Evolutionary conservation across 208 protist genomes (phyloP).

Genomic region (Acanthamoeba culbertsoni): DNA sequence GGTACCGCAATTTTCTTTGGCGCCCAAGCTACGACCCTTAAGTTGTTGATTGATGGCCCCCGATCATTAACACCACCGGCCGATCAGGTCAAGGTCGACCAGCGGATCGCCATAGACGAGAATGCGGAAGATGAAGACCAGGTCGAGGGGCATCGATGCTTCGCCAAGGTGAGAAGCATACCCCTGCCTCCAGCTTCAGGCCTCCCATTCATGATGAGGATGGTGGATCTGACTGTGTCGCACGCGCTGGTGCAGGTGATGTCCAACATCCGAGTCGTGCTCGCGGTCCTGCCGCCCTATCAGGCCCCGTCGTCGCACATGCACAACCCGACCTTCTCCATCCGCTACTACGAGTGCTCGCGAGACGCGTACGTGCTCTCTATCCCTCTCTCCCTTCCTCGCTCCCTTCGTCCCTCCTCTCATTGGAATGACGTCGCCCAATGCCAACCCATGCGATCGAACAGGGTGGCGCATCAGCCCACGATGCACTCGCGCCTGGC

Average conservation of each 20-base stretch:
- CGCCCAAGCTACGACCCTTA: not conserved
- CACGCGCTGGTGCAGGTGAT: not conserved
- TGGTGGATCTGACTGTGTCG: not conserved
- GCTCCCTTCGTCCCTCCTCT: not conserved
- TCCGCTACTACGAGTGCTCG: constrained; percentile 45
- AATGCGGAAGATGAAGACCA: not conserved
- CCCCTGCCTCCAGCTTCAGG: too few species aligned
- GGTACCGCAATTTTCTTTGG: not conserved
- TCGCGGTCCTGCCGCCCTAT: constrained; percentile 39
- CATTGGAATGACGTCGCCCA: not conserved
- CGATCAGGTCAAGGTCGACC: not conserved
- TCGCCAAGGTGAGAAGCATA: constrained; percentile 12
- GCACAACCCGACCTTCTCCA: constrained; percentile 7
- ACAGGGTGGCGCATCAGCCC: constrained; percentile 19
- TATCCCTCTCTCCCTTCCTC: not conserved
- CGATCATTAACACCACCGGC: not conserved
- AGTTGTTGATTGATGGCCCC: not conserved
- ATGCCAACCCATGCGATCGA: not conserved
- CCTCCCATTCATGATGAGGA: too few species aligned
- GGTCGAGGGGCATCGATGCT: constrained; percentile 21
- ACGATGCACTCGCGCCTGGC: not conserved
- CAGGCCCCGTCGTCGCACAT: not conserved
- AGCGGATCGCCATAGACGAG: not conserved
- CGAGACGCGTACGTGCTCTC: not conserved
- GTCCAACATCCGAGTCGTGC: constrained; percentile 52